Evolutionary conservation across 1,284 basidiomycete genomes (phyloP).

Genomic region (Neotropicomus parvogracilis): DNA sequence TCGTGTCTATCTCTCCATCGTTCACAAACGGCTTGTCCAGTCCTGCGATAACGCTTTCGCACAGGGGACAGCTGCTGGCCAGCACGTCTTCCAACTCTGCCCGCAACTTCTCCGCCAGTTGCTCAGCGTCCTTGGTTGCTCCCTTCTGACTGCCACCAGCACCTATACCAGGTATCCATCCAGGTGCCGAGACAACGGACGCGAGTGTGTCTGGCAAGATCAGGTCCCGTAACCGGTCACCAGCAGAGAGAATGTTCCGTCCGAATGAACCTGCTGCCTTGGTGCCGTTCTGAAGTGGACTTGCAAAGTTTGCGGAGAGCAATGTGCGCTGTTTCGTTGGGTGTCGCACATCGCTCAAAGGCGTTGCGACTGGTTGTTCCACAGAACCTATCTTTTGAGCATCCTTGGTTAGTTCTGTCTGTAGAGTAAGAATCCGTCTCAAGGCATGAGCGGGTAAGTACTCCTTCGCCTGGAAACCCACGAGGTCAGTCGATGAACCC

Average conservation of each 20-base stretch:
- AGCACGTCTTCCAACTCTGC: constrained; percentile 85
- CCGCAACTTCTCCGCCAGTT: constrained; percentile 66
- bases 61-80: constrained; percentile 84
- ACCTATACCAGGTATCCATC: constrained; percentile 65
- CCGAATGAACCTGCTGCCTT: constrained; percentile 64
- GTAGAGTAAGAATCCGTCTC: constrained; percentile 79
- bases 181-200: constrained; percentile 60
- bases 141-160: constrained; percentile 43
- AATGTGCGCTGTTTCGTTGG: constrained; percentile 57
- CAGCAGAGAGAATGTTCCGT: constrained; percentile 81
- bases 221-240: constrained; percentile 83
- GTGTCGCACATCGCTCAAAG: constrained; percentile 40
- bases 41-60: constrained; percentile 82
- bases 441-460: constrained; percentile 79
- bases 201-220: constrained; percentile 91
- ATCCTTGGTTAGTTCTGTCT: constrained; percentile 74
- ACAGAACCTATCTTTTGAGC: constrained; percentile 36
- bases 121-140: constrained; percentile 50
- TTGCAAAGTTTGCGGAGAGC: constrained; percentile 68
- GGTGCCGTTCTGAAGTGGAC: constrained; percentile 55
- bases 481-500: constrained; percentile 5
- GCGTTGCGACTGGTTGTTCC: constrained; percentile 36
- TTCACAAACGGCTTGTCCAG: constrained; percentile 84
- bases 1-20: constrained; percentile 76
- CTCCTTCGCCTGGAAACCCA: constrained; percentile 72